Conservation (phyloP, 2,329 filamentous ascomycete genomes). For the Blastomyces emzantsi region DNA sequence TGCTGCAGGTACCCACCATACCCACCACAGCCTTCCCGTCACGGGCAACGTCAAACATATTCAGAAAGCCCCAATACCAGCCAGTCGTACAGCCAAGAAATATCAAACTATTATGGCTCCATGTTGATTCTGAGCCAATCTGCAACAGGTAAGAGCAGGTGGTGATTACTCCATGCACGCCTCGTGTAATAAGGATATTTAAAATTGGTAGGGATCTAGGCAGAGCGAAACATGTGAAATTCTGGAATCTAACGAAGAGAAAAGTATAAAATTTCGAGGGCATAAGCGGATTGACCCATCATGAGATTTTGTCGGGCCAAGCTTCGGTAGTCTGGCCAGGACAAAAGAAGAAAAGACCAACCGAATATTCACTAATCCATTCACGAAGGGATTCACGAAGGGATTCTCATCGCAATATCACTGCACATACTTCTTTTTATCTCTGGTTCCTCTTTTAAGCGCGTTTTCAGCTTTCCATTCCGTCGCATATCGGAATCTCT, state of each 20-base stretch:
- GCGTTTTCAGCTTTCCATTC: not conserved
- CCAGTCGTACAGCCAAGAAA: not conserved
- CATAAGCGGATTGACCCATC: not conserved
- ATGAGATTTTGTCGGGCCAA: not conserved
- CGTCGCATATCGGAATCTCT: not conserved
- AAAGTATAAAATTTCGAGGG: not conserved
- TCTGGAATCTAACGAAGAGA: too few species aligned
- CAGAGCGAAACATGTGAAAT: not conserved
- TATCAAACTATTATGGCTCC: not conserved
- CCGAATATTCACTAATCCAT: not conserved
- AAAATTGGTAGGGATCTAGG: not conserved
- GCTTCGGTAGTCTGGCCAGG: not conserved
- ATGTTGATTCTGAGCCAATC: not conserved
- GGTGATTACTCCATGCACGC: not conserved
- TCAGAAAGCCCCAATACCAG: not conserved
- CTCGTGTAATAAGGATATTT: not conserved
- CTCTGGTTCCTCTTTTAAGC: not conserved
- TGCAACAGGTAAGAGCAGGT: not conserved
- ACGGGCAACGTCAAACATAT: not conserved
- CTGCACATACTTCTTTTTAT: not conserved
- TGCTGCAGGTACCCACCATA: not conserved
- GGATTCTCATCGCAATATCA: not conserved
- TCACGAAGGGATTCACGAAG: too few species aligned
- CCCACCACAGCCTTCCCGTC: not conserved
- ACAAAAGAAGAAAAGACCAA: not conserved